Base-by-base conservation (phyloP, 441 rosid genomes). In the Eruca vesicaria region DNA sequence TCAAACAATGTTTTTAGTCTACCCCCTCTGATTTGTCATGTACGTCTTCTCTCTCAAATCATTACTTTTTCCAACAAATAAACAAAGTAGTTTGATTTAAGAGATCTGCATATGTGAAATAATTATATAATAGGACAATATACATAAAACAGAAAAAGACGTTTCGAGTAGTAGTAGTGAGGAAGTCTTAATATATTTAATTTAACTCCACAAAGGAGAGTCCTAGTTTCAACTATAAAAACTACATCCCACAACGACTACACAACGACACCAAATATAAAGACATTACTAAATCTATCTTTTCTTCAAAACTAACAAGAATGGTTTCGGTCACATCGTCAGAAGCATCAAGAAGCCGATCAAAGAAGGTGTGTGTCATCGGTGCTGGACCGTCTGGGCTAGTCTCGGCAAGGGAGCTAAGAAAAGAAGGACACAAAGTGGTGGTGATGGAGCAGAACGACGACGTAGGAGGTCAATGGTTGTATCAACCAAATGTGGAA, bases 401-500 rank as follows among this genome's bases (percentile, higher is more conserved):
- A 21, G 98, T 87, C 63, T 89, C 91, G 0, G 97, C 94, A 3
- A 86, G 96, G 73, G 98, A 94, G 87, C 78, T 94, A 36, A 86
- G 88, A 55, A 92, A 90, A 76, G 97, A 89, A 81, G 97, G 97
- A 1, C 97, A 92, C 73, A 63, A 7, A 0, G 96, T 81, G 78
- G 93, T 88, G 70, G 90, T 92, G 0, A 31, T 90, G 80, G 99
- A 94, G 72, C 99, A 90, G 83, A 92, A 81, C 78, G 87, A 86
- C n/a, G 97, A 92, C 36, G 83, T 94, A 1, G 99, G 99, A 20
- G 99, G 99, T 10, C 99, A 94, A 56, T 94, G 97, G 97, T 61
- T 92, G 53, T 94, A 90, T 53, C 84, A 88, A 15, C 85, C 90
- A 5, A 81, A 85, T 64, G 87, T 84, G 19, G 86, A 86, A 61